Evolutionary conservation across 805 yeast species (phyloP).

Genomic region (Metschnikowia lachancei): DNA sequence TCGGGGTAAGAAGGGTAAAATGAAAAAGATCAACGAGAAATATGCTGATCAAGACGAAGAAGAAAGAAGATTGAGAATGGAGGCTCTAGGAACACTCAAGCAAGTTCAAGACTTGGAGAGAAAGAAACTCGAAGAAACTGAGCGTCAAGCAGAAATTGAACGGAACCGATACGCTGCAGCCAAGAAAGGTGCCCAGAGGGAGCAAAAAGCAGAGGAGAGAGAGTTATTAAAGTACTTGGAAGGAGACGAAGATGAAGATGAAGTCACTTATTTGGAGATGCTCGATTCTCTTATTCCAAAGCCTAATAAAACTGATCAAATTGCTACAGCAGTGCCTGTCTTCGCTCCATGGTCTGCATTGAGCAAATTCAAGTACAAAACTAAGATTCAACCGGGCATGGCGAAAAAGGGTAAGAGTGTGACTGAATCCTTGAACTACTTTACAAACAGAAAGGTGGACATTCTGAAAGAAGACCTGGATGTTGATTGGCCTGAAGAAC

Average conservation of each 20-base stretch:
- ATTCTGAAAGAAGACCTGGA: conserved; percentile 44
- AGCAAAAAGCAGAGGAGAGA: conserved; percentile 45
- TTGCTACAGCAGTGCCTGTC: conserved; percentile 70
- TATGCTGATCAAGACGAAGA: conserved; percentile 92
- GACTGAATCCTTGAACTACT: conserved; percentile 60
- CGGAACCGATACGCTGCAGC: conserved; percentile 33
- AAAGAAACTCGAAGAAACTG: conserved; percentile 18
- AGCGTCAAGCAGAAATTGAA: conserved; percentile 18
- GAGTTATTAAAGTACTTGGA: conserved; percentile 44
- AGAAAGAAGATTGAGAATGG: conserved; percentile 71
- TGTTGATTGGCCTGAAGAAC: conserved; percentile 70
- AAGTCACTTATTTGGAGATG: conserved; percentile 39
- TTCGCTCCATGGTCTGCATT: conserved; percentile 93
- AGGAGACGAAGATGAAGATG: conserved; percentile 30
- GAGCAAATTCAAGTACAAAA: conserved; percentile 71
- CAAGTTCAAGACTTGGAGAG: conserved; percentile 38
- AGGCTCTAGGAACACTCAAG: conserved; percentile 80
- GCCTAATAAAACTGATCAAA: conserved; percentile 48
- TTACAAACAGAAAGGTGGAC: conserved; percentile 49
- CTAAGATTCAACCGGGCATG: conserved; percentile 75
- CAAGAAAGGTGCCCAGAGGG: conserved; percentile 37
- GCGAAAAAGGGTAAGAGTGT: conserved; percentile 87
- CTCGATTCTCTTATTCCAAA: conserved; percentile 45
- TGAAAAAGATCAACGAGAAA: conserved; percentile 77
- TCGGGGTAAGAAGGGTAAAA: conserved; percentile 80